Evolutionary conservation across 345 rosid species (phyloP), one percentile per base, ranked within the genome.

Genomic region (Pelargonium nanum): DNA sequence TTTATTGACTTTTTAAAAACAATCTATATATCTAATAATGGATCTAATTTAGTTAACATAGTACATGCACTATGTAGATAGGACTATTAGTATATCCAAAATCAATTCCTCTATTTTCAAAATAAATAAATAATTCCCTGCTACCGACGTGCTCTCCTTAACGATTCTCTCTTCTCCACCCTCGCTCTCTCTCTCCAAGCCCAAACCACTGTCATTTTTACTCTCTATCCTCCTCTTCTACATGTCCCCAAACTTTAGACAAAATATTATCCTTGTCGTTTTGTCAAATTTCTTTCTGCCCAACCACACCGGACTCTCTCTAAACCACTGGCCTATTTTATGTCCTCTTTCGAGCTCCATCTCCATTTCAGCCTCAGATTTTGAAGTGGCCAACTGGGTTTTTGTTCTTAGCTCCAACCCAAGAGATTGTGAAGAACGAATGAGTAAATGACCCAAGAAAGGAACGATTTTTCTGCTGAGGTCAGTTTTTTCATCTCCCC

Each of bases 381-480:
- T 52, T 52, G 55, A n/a, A 20, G 21, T 52, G 25, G 34, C 62
- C 17, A 59, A 26, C 34, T 53, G 66, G 65, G 56, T 56, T 20
- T 59, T 69, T 61, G 57, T 23, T 56, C 65, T 12, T 54, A 55
- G 63, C 20, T 59, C 8, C 58, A 57, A 10, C 63, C 51, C 71
- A 40, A 56, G 9, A 52, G 45, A 52, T 44, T 22, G 16, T 24
- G 61, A 55, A 20, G 55, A 24, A 24, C 48, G 56, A 19, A 19
- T 52, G 55, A 4, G 22, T 52, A 6, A 52, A 4, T 40, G 48
- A 40, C 48, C 48, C 48, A 40, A 40, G 48, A 40, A 40, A 40
- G 48, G 16, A 6, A 40, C 48, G 15, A 17, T 40, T 17, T 40
- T 40, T 40, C 48, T 40, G 5, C 32, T 45, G 15, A 13, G n/a